phyloP scores from a whole-genome alignment of 2,329 filamentous ascomycete species.

The Aspergillus pseudonomiae region DNA sequence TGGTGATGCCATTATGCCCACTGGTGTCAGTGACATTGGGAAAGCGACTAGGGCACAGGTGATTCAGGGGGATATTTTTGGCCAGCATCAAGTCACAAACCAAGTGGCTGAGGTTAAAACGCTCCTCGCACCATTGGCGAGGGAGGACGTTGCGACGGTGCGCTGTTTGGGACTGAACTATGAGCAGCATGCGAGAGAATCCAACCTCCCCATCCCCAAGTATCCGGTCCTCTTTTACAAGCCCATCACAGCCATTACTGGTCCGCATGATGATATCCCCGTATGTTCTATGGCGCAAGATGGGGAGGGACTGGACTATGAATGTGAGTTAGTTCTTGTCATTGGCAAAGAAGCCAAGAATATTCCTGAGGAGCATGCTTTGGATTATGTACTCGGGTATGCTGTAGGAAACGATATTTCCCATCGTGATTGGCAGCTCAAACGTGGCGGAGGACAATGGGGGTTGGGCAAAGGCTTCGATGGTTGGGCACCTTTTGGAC shows the following conservation, averaged over 20 bases:
- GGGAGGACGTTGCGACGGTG: constrained; percentile 66
- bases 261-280: constrained; percentile 68
- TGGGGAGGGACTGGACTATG: constrained; percentile 71
- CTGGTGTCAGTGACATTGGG: constrained; percentile 62
- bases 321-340: constrained; percentile 75
- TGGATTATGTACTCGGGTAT: constrained; percentile 76
- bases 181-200: constrained; percentile 70
- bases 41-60: constrained; percentile 64
- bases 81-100: constrained; percentile 65
- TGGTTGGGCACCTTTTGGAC: constrained; percentile 73
- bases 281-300: constrained; percentile 68
- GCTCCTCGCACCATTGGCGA: constrained; percentile 66
- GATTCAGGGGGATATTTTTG: constrained; percentile 68
- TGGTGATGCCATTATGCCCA: constrained; percentile 71
- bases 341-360: constrained; percentile 70
- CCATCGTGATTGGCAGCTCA: constrained; percentile 75
- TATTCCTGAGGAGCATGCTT: constrained; percentile 65
- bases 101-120: constrained; percentile 55
- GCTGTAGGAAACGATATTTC: constrained; percentile 78
- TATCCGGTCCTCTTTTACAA: constrained; percentile 77
- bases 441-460: constrained; percentile 71
- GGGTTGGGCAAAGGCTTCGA: constrained; percentile 74
- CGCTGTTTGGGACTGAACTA: constrained; percentile 74
- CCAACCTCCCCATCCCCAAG: constrained; percentile 68
- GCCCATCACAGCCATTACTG: constrained; percentile 66